Evolutionary conservation across 108 stramenopile genomes (phyloP).

Genomic region (Cyclotella choctawhatcheeana): DNA sequence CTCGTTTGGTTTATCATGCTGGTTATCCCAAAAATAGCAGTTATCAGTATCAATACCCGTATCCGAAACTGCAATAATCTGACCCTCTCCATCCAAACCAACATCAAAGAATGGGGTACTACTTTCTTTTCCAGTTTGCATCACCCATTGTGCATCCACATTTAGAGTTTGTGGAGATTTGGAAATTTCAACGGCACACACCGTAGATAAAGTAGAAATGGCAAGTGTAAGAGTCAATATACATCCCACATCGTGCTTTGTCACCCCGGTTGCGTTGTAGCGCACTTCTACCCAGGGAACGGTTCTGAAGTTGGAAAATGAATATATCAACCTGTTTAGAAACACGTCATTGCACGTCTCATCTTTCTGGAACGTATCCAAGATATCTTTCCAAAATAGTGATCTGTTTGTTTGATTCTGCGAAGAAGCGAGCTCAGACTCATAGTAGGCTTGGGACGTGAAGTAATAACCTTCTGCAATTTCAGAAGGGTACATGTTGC

Average conservation of each 20-base stretch:
- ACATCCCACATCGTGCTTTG: conserved; percentile 19
- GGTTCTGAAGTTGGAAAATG: background rate
- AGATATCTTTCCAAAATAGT: conserved; percentile 11
- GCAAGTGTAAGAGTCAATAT: conserved; percentile 16
- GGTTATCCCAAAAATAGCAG: conserved; percentile 58
- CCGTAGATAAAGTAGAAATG: background rate
- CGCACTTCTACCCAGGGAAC: conserved; percentile 5
- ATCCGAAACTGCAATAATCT: conserved; percentile 46
- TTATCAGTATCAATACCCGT: conserved; percentile 49
- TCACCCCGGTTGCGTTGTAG: conserved; percentile 20
- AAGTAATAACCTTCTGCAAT: conserved; percentile 20
- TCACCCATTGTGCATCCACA: conserved; percentile 8
- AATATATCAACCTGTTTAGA: background rate
- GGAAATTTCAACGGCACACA: conserved; percentile 21
- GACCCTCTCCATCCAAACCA: conserved; percentile 48
- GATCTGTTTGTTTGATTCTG: conserved; percentile 5
- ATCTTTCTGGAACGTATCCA: conserved; percentile 6
- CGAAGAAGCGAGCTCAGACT: background rate
- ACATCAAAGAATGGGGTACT: conserved; percentile 34
- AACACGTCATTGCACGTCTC: conserved; percentile 17
- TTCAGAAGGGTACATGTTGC: background rate
- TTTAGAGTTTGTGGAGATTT: background rate
- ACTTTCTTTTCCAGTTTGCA: conserved; percentile 27
- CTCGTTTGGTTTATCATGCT: background rate
- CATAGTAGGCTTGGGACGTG: conserved; percentile 15